These are phyloP conservation scores for Sporodiniella umbellata DNA, from an alignment of 371 early-diverging fungal genomes.

Conservation along the genomic window DNA sequence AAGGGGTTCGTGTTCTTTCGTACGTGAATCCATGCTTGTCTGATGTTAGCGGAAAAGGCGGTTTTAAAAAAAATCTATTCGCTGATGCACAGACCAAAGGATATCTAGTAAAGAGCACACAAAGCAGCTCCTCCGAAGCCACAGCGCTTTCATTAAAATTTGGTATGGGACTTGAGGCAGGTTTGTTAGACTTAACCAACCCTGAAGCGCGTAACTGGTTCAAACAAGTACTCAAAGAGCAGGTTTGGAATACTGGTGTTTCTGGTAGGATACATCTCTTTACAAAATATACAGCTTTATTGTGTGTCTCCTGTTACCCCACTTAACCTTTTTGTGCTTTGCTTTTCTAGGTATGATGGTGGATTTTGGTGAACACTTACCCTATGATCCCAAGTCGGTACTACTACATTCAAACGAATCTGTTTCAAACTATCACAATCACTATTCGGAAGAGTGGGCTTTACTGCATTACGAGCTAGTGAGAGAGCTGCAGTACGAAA, in stretches of 20 bases:
- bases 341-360: constrained; percentile 24
- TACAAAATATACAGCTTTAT: too few species aligned
- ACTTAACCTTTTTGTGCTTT: not conserved
- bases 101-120: constrained; percentile 26
- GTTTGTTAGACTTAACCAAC: constrained; percentile 41
- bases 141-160: constrained; percentile 14
- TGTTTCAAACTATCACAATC: constrained; percentile 30
- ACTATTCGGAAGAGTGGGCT: constrained; percentile 38
- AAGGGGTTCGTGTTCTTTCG: constrained; percentile 23
- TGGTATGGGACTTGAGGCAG: constrained; percentile 26
- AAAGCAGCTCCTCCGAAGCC: constrained; percentile 9
- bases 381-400: constrained; percentile 14
- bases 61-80: constrained; percentile 28
- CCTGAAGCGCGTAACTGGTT: constrained; percentile 42
- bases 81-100: constrained; percentile 30
- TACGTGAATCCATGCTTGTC: constrained; percentile 45
- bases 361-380: constrained; percentile 38
- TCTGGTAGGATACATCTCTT: too few species aligned
- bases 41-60: constrained; percentile 19
- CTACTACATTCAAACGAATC: constrained; percentile 13
- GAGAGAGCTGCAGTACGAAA: constrained; percentile 20
- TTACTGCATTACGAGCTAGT: constrained; percentile 24
- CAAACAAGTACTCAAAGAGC: constrained; percentile 33
- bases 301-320: too few species aligned
- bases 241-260: constrained; percentile 28